phyloP scores from a whole-genome alignment of 1,284 basidiomycete species.

The Apiotrichum brassicae region DNA sequence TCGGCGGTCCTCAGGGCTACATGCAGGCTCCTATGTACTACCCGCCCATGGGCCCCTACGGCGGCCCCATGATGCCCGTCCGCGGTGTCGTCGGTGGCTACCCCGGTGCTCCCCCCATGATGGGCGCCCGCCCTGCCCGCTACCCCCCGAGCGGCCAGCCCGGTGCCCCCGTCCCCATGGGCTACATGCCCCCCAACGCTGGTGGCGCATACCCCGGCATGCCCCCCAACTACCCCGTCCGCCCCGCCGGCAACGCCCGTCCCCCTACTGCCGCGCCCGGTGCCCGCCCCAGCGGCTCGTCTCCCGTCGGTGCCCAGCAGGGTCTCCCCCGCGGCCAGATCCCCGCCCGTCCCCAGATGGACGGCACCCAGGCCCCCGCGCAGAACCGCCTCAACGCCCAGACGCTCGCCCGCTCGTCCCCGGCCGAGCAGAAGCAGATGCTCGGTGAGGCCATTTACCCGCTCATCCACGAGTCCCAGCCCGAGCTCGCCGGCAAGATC shows the following conservation, averaged over 20 bases:
- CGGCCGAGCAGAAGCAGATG: constrained; percentile 95
- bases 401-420: constrained; percentile 64
- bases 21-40: constrained; percentile 83
- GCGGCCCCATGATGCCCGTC: constrained; percentile 52
- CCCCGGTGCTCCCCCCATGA: constrained; percentile 67
- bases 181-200: constrained; percentile 52
- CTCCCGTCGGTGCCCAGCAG: constrained; percentile 45
- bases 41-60: constrained; percentile 65
- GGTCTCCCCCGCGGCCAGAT: constrained; percentile 43
- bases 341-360: constrained; percentile 48
- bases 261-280: constrained; percentile 47
- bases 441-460: constrained; percentile 89
- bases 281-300: constrained; percentile 47
- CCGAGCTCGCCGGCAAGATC: constrained; percentile 92
- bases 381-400: constrained; percentile 47
- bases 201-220: constrained; percentile 53
- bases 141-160: constrained; percentile 64
- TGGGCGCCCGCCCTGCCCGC: constrained; percentile 63
- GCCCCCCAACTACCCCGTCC: constrained; percentile 39
- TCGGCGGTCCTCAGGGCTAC: constrained; percentile 64
- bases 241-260: constrained; percentile 32
- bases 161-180: constrained; percentile 36
- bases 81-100: constrained; percentile 37
- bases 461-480: constrained; percentile 67
- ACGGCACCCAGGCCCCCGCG: constrained; percentile 45